A percentile compares a stretch with the other conserved stretches of the same genome.
These are phyloP conservation scores for Pythium dissotocum DNA, from an alignment of 352 stramenopile genomes.

Conservation along the genomic window DNA sequence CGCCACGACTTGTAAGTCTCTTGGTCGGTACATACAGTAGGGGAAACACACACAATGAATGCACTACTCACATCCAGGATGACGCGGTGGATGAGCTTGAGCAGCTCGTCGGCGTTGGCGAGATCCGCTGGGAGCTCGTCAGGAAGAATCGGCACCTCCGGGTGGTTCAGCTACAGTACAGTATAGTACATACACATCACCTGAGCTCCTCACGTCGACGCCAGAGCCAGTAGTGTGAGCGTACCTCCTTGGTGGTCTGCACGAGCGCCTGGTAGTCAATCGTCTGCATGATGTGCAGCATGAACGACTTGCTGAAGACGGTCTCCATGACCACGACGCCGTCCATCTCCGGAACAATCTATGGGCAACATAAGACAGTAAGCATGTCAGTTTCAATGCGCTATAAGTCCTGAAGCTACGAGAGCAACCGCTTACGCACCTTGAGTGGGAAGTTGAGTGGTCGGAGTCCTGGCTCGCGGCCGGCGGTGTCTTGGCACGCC, in stretches of 20 bases:
- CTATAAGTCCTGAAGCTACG: too few relatives aligned
- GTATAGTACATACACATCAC: neutral
- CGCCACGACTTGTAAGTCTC: constrained; percentile 9
- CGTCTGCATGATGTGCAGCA: constrained; percentile 86
- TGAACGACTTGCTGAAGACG: constrained; percentile 82
- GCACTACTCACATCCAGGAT: constrained; percentile 71
- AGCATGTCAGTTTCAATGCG: neutral
- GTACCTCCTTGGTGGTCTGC: constrained; percentile 74
- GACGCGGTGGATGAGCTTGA: constrained; percentile 74
- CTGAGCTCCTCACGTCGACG: neutral
- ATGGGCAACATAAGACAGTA: neutral
- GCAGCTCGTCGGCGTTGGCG: constrained; percentile 60
- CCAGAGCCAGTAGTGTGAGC: neutral
- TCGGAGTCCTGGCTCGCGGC: constrained; percentile 50
- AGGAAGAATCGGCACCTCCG: constrained; percentile 70
- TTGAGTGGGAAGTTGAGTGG: constrained; percentile 83
- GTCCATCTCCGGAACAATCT: constrained; percentile 83
- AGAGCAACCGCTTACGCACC: constrained; percentile 32
- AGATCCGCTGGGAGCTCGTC: constrained; percentile 65
- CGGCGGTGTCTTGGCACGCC: constrained; percentile 76
- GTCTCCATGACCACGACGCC: constrained; percentile 79
- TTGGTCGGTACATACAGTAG: neutral
- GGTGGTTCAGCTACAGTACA: constrained; percentile 65
- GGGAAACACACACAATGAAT: neutral
- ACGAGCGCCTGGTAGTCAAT: constrained; percentile 82